Evolutionary conservation across 1,139 yeast species (phyloP).

Genomic region (Candida sp.): DNA sequence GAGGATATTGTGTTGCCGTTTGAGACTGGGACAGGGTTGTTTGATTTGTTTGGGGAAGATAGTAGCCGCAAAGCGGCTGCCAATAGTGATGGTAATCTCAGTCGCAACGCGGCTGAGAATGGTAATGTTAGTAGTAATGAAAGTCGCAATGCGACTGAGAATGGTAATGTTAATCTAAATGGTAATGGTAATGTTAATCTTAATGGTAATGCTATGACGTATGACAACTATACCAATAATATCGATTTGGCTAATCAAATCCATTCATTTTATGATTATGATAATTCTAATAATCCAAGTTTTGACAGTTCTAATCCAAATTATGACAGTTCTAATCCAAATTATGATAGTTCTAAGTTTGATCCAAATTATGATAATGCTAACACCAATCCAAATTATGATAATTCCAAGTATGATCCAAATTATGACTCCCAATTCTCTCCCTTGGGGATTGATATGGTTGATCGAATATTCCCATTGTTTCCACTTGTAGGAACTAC

Average conservation of each 20-base stretch:
- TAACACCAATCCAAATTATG: background rate
- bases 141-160: background rate
- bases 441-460: conserved; percentile 12
- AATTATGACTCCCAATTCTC: conserved; percentile 6
- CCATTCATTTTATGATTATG: background rate
- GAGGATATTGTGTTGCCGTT: conserved; percentile 33
- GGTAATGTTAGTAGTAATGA: background rate
- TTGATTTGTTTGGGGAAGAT: conserved; percentile 23
- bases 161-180: background rate
- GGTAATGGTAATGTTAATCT: background rate
- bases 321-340: background rate
- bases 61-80: too few species aligned
- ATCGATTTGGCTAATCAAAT: conserved; percentile 3
- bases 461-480: conserved; percentile 43
- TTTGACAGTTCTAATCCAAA: too few species aligned
- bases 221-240: background rate
- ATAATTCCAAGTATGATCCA: background rate
- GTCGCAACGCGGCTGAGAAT: background rate
- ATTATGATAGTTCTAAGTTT: too few species aligned
- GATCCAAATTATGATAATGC: background rate
- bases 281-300: background rate
- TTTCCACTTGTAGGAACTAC: conserved; percentile 50
- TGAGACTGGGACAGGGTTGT: conserved; percentile 23
- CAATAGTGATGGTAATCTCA: too few species aligned
- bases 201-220: background rate